Conservation (phyloP, 495 filamentous ascomycete species). For the Penicillium tannophilum region DNA sequence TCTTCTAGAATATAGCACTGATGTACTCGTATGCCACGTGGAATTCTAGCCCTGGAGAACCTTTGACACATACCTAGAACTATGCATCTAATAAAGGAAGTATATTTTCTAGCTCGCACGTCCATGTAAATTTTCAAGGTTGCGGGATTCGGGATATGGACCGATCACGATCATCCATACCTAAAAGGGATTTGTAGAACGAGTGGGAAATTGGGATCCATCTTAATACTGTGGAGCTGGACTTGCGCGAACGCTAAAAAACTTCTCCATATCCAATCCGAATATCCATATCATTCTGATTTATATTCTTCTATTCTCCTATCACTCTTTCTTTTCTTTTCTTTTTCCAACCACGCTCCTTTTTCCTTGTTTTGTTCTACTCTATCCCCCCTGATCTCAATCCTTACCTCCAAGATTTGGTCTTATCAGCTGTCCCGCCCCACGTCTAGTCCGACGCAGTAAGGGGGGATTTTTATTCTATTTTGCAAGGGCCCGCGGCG, state of each 20-base stretch:
- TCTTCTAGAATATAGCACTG: neutral
- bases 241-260: slow-evolving; percentile 24
- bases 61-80: neutral
- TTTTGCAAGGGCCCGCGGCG: slow-evolving; percentile 8
- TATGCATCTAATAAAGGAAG: neutral
- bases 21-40: slow-evolving; percentile 2
- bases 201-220: slow-evolving; percentile 29
- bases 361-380: neutral
- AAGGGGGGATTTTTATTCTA: slow-evolving; percentile 21
- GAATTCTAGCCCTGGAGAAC: neutral
- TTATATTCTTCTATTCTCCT: neutral
- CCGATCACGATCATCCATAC: slow-evolving; percentile 8
- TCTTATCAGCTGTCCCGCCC: slow-evolving; percentile 15
- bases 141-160: neutral
- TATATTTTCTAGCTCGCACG: neutral
- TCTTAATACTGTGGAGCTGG: slow-evolving; percentile 17
- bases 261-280: slow-evolving; percentile 8
- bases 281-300: neutral
- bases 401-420: slow-evolving; percentile 9
- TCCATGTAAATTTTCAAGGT: neutral
- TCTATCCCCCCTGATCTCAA: slow-evolving; percentile 6
- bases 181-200: slow-evolving; percentile 15
- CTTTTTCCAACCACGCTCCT: slow-evolving; percentile 1
- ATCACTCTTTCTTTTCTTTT: slow-evolving; percentile 14
- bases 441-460: slow-evolving; percentile 10